phyloP scores from a whole-genome alignment of 345 rosid species.

The Boechera retrofracta region DNA sequence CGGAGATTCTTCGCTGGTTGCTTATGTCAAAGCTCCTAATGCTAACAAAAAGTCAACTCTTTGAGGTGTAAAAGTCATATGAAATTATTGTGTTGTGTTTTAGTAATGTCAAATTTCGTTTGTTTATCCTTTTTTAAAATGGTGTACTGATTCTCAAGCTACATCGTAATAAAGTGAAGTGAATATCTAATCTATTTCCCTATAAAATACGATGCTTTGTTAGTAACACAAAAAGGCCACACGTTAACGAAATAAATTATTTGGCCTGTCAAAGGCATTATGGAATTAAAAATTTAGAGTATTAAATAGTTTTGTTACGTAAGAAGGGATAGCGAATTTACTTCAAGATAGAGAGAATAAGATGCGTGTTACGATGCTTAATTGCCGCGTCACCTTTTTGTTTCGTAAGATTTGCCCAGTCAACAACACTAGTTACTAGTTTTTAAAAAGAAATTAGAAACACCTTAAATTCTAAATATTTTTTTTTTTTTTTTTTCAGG shows the following conservation, averaged over 20 bases:
- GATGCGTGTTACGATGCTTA: neutral
- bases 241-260: constrained; percentile 1
- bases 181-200: neutral
- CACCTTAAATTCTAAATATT: too few relatives aligned
- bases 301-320: neutral
- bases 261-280: neutral
- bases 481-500: too few relatives aligned
- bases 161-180: constrained; percentile 32
- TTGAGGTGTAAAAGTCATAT: constrained; percentile 21
- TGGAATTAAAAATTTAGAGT: neutral
- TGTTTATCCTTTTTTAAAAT: neutral
- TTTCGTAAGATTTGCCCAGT: neutral
- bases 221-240: constrained; percentile 11
- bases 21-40: constrained; percentile 45
- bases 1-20: constrained; percentile 37
- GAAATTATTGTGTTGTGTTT: neutral
- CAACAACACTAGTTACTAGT: neutral
- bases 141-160: constrained; percentile 35
- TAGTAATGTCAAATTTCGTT: constrained; percentile 18
- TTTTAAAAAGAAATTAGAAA: too few relatives aligned
- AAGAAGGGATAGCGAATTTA: neutral
- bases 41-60: constrained; percentile 22
- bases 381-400: constrained; percentile 8
- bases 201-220: constrained; percentile 1
- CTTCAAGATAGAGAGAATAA: neutral